These are phyloP conservation scores for Magnusiomyces suaveolens DNA, from an alignment of 1,139 yeast species.

Conservation along the genomic window DNA sequence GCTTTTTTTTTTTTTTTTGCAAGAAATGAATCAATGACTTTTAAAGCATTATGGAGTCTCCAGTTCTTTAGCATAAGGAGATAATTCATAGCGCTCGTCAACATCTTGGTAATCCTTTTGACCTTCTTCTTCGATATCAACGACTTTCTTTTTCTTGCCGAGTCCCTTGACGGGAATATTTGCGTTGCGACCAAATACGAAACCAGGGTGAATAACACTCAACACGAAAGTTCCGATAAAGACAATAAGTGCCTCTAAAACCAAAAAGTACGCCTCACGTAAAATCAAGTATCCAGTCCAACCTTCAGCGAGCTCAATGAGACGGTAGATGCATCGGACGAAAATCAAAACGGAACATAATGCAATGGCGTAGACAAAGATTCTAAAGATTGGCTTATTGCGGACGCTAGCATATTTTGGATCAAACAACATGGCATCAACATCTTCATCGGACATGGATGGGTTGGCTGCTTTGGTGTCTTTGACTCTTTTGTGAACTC, in stretches of 20 bases:
- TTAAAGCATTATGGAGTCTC: too few species aligned
- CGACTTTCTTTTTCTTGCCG: neutral
- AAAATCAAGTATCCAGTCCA: conserved; percentile 59
- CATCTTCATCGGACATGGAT: neutral
- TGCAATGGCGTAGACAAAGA: conserved; percentile 18
- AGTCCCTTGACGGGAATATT: conserved; percentile 6
- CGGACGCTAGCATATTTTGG: conserved; percentile 40
- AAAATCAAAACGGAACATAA: conserved; percentile 43
- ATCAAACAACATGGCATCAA: conserved; percentile 26
- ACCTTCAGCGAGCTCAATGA: conserved; percentile 68
- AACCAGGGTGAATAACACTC: conserved; percentile 56
- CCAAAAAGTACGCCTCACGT: conserved; percentile 65
- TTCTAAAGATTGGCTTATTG: conserved; percentile 33
- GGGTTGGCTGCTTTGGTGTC: neutral
- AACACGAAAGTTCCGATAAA: conserved; percentile 38
- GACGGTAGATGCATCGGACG: conserved; percentile 69
- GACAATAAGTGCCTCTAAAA: conserved; percentile 70
- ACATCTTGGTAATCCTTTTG: neutral
- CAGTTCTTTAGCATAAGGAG: too few species aligned
- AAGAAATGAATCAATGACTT: too few species aligned
- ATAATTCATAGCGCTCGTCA: too few species aligned
- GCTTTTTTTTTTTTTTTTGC: too few species aligned
- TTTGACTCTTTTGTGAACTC: conserved; percentile 34
- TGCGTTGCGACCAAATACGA: conserved; percentile 16
- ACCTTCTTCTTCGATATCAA: too few species aligned